phyloP scores from a whole-genome alignment of 73 alveolate genomes.

The Symbiodinium pilosum region DNA sequence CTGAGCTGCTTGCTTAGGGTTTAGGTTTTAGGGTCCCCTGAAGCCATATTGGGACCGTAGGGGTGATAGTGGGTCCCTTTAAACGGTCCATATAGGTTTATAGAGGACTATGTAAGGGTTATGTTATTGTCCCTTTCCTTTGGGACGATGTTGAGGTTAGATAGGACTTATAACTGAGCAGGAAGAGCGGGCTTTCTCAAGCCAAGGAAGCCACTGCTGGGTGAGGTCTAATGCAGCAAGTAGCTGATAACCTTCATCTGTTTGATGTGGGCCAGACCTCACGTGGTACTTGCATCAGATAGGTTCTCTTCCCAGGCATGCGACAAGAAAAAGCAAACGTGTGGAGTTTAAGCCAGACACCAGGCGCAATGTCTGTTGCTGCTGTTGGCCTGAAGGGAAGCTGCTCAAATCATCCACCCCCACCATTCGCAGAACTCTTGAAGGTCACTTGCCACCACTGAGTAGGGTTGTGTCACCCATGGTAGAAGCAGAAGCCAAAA shows the following conservation, averaged over 20 bases:
- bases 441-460: no score
- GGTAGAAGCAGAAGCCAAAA: no score
- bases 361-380: conserved; percentile 4
- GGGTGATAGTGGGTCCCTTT: no score
- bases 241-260: neutral
- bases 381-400: neutral
- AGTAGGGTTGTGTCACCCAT: neutral
- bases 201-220: no score
- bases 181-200: no score
- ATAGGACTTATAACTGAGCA: no score
- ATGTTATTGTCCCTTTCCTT: neutral
- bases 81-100: no score
- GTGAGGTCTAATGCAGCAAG: neutral
- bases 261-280: conserved; percentile 1
- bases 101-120: no score
- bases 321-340: neutral
- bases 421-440: neutral
- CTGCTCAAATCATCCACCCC: neutral
- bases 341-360: neutral
- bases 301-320: no score
- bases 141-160: no score
- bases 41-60: no score
- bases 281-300: no score
- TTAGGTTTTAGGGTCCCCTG: neutral
- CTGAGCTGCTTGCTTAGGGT: neutral